These are phyloP conservation scores for Metarhizium sp. DNA, from an alignment of 2,329 filamentous ascomycete genomes.

Conservation along the genomic window DNA sequence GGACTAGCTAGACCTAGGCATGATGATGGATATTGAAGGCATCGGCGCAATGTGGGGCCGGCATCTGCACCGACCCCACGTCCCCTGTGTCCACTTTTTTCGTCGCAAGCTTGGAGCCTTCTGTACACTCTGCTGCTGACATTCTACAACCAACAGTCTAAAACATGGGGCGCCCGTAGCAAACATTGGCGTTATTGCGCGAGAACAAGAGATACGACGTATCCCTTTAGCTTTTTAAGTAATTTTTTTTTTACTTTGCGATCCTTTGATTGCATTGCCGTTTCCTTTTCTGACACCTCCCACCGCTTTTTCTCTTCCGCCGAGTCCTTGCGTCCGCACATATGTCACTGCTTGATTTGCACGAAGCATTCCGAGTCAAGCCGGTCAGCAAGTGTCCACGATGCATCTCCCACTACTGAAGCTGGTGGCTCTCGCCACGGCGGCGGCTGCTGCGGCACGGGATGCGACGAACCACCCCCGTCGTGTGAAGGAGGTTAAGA, in stretches of 20 bases:
- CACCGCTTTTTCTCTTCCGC: too few relatives aligned
- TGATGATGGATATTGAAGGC: too few relatives aligned
- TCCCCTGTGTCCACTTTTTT: neutral
- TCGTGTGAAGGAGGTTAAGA: conserved; percentile 15
- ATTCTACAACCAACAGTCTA: neutral
- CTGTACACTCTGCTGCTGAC: too few relatives aligned
- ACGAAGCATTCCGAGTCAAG: neutral
- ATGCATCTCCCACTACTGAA: conserved; percentile 7
- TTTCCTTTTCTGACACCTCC: too few relatives aligned
- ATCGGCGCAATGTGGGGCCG: neutral
- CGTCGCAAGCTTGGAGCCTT: neutral
- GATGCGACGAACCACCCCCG: conserved; percentile 5
- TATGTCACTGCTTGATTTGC: too few relatives aligned
- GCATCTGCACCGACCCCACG: neutral
- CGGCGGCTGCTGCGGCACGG: conserved; percentile 11
- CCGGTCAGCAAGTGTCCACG: neutral
- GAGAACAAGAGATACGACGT: neutral
- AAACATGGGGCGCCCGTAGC: neutral
- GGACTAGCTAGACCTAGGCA: too few relatives aligned
- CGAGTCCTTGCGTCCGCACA: too few relatives aligned
- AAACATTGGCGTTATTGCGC: too few relatives aligned
- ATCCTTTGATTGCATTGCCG: neutral
- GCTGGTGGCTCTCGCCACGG: conserved; percentile 6
- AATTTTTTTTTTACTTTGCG: neutral
- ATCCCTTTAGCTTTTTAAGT: too few relatives aligned